These are phyloP conservation scores for Lycium ferocissimum DNA, from an alignment of 257 asterid species.

Conservation along the genomic window DNA sequence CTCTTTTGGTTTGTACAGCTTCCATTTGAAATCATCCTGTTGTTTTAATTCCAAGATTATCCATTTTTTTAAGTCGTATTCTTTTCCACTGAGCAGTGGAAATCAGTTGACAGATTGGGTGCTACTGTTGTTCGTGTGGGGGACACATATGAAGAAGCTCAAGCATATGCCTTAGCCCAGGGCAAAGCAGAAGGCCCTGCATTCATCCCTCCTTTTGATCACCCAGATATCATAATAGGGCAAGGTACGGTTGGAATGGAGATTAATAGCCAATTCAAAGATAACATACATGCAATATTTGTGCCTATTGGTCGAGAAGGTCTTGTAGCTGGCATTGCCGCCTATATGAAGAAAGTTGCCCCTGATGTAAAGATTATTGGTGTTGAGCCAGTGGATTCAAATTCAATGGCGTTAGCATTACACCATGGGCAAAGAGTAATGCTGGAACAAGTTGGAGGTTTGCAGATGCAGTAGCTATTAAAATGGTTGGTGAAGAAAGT, in stretches of 20 bases:
- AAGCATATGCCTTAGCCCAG: slow-evolving; percentile 73
- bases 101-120: slow-evolving; percentile 79
- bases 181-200: slow-evolving; percentile 70
- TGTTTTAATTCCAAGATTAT: neutral
- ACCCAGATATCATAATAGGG: slow-evolving; percentile 84
- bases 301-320: slow-evolving; percentile 99
- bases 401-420: slow-evolving; percentile 88
- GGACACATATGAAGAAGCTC: slow-evolving; percentile 91
- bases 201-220: slow-evolving; percentile 94
- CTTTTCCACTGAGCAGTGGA: slow-evolving; percentile 56
- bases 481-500: slow-evolving; percentile 89
- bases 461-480: slow-evolving; percentile 98
- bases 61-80: neutral
- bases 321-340: slow-evolving; percentile 96
- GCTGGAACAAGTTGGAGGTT: slow-evolving; percentile 91
- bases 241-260: slow-evolving; percentile 99
- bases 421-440: slow-evolving; percentile 73
- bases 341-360: slow-evolving; percentile 80
- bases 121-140: slow-evolving; percentile 88
- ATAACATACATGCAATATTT: slow-evolving; percentile 76
- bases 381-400: slow-evolving; percentile 92
- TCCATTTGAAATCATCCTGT: neutral
- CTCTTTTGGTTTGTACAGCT: neutral
- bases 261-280: slow-evolving; percentile 72
- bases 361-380: slow-evolving; percentile 89